Percentiles rank a stretch among this genome's conserved stretches.
Conservation (phyloP, 2,329 filamentous ascomycete genomes). For the Ophiognomonia clavigignenti-juglandacearum region DNA sequence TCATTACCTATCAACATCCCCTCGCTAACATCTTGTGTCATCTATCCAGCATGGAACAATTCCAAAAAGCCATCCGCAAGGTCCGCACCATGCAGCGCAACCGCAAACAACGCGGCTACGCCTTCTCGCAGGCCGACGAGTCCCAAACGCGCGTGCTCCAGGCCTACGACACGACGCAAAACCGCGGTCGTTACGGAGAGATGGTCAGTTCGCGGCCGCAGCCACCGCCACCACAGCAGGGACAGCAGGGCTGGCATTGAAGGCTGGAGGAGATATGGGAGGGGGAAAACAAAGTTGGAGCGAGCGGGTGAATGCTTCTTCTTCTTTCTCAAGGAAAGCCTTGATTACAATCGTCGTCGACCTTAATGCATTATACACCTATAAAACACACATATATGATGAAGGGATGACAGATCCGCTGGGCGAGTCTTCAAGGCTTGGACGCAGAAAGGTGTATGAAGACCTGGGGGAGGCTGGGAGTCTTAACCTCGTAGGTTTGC, state of each 20-base stretch:
- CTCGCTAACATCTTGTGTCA: too few species aligned
- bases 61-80: constrained; percentile 98
- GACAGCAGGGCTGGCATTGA: neutral
- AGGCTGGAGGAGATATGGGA: neutral
- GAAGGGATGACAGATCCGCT: neutral
- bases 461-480: too few species aligned
- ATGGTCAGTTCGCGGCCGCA: constrained; percentile 57
- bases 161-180: constrained; percentile 94
- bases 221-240: neutral
- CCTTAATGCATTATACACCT: neutral
- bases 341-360: too few species aligned
- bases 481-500: too few species aligned
- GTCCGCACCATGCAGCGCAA: constrained; percentile 97
- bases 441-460: too few species aligned
- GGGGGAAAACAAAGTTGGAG: too few species aligned
- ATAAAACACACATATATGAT: neutral
- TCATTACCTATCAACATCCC: too few species aligned
- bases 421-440: too few species aligned
- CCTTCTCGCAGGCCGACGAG: constrained; percentile 96
- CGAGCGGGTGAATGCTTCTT: too few species aligned
- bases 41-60: constrained; percentile 86
- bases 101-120: constrained; percentile 98
- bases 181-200: constrained; percentile 89
- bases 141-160: constrained; percentile 91
- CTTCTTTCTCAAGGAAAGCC: too few species aligned